Percentiles rank a stretch among this genome's conserved stretches.
Evolutionary conservation across 1,139 yeast species (phyloP).

Genomic region (Candida gigantensis): DNA sequence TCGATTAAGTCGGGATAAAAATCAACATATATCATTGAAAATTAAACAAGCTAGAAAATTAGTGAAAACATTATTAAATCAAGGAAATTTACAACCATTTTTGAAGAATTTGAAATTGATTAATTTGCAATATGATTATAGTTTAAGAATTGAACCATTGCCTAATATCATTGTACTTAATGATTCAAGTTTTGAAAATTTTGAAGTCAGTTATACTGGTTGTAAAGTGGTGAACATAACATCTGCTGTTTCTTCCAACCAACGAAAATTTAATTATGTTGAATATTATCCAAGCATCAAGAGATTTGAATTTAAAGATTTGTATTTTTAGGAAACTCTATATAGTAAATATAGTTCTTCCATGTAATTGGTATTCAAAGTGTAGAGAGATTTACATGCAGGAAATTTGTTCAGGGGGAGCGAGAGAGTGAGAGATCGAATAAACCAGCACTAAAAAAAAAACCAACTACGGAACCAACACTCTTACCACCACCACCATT

Average conservation of each 20-base stretch:
- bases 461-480: not conserved
- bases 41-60: conserved; percentile 70
- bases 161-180: conserved; percentile 69
- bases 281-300: conserved; percentile 68
- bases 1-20: conserved; percentile 18
- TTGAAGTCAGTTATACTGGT: conserved; percentile 78
- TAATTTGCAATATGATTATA: conserved; percentile 68
- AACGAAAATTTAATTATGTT: conserved; percentile 58
- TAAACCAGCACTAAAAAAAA: not conserved
- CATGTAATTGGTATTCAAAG: not conserved
- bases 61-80: conserved; percentile 80
- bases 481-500: too few species aligned
- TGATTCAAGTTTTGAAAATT: conserved; percentile 70
- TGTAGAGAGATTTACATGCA: too few species aligned
- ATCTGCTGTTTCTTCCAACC: conserved; percentile 43
- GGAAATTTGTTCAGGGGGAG: too few species aligned
- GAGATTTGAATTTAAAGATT: conserved; percentile 48
- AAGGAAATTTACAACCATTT: conserved; percentile 86
- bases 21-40: conserved; percentile 34
- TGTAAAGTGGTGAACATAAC: conserved; percentile 81
- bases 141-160: conserved; percentile 71
- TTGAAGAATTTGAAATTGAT: conserved; percentile 60
- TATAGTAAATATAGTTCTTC: not conserved
- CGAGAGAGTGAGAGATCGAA: too few species aligned
- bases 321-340: conserved; percentile 39